Conservation (phyloP, 331 rosid species). For the Erythrophleum ivorense region DNA sequence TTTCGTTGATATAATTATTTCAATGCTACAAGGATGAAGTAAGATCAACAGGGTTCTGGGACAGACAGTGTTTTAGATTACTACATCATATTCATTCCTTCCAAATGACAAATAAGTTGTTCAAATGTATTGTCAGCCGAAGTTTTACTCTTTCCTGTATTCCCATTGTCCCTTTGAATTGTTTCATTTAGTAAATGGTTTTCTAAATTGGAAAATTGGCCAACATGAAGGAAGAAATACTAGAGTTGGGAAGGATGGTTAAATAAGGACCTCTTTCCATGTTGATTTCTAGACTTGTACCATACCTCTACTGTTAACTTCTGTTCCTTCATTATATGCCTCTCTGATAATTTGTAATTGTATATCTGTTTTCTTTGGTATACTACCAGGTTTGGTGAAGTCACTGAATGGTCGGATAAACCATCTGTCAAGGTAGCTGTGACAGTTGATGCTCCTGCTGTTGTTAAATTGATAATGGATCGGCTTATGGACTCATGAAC, state of each 20-base stretch:
- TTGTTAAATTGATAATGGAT: constrained; percentile 69
- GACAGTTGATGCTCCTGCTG: constrained; percentile 81
- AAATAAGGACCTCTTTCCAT: background rate
- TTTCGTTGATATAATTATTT: background rate
- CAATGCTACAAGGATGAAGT: background rate
- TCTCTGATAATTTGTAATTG: background rate
- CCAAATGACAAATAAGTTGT: background rate
- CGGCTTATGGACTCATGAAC: constrained; percentile 65
- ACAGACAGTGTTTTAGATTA: background rate
- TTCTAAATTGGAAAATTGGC: background rate
- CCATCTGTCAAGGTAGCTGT: constrained; percentile 92
- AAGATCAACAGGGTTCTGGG: too few relatives aligned
- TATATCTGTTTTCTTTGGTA: constrained; percentile 24
- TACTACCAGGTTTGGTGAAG: constrained; percentile 72
- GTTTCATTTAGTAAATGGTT: background rate
- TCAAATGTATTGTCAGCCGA: background rate
- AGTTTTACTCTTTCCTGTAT: background rate
- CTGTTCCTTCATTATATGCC: background rate
- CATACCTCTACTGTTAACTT: background rate
- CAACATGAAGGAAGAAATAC: constrained; percentile 4
- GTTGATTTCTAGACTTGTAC: constrained; percentile 4
- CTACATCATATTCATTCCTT: background rate
- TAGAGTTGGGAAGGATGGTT: constrained; percentile 12
- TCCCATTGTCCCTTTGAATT: background rate
- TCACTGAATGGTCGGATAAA: constrained; percentile 80